These are phyloP conservation scores for Chernovozyma sophiae-reginae DNA, from an alignment of 1,139 yeast genomes.

Conservation along the genomic window DNA sequence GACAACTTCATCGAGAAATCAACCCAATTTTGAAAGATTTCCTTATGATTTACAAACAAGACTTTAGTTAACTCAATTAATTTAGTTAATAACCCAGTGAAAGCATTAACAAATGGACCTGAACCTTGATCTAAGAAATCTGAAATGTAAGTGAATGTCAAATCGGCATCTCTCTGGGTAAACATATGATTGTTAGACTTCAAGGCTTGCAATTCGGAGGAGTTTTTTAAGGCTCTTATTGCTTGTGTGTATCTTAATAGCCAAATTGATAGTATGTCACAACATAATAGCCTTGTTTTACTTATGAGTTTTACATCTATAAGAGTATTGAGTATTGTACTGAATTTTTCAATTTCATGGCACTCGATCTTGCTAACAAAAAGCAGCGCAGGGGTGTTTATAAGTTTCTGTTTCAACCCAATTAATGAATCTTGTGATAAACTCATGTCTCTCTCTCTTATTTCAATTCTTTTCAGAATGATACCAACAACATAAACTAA, in stretches of 20 bases:
- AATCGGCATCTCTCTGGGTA: not conserved
- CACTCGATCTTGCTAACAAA: not conserved
- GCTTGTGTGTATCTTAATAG: slow-evolving; percentile 4
- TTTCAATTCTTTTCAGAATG: too few relatives aligned
- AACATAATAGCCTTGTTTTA: slow-evolving; percentile 2
- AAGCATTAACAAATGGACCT: slow-evolving; percentile 65
- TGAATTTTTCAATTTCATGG: not conserved
- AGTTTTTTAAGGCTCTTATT: not conserved
- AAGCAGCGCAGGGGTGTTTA: not conserved
- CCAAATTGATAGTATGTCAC: slow-evolving; percentile 8
- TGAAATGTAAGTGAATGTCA: slow-evolving; percentile 48
- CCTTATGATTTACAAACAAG: slow-evolving; percentile 4
- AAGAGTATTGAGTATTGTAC: slow-evolving; percentile 2
- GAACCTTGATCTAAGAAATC: slow-evolving; percentile 72
- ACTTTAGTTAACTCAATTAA: slow-evolving; percentile 36
- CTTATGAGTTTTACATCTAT: slow-evolving; percentile 1
- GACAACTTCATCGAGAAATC: slow-evolving; percentile 38
- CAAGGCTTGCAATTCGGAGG: not conserved
- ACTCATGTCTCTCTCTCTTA: not conserved
- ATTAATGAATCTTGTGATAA: slow-evolving; percentile 1
- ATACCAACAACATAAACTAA: too few relatives aligned
- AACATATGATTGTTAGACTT: not conserved
- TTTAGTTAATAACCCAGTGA: slow-evolving; percentile 56
- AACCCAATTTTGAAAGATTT: slow-evolving; percentile 43
- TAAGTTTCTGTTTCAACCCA: slow-evolving; percentile 2